These are phyloP conservation scores for Metarhizium anisopliae DNA, from an alignment of 2,329 filamentous ascomycete species.

Conservation along the genomic window DNA sequence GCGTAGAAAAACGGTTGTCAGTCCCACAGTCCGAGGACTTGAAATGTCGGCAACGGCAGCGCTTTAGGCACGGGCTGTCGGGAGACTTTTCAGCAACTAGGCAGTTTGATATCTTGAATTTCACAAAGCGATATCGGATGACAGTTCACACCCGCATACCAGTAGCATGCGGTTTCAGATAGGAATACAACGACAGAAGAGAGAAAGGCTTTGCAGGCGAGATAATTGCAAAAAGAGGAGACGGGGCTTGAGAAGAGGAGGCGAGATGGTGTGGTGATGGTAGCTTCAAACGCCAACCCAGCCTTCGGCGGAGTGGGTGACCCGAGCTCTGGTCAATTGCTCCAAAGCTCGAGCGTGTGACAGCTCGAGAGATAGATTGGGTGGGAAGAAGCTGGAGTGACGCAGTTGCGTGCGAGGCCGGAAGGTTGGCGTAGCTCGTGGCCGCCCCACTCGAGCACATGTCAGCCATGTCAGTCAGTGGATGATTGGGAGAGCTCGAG, in stretches of 20 bases:
- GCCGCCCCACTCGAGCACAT: slow-evolving; percentile 2
- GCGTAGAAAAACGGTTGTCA: background rate
- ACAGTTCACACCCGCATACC: background rate
- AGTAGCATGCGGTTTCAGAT: background rate
- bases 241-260: slow-evolving; percentile 2
- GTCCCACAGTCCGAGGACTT: background rate
- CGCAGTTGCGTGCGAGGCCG: background rate
- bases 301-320: background rate
- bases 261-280: slow-evolving; percentile 3
- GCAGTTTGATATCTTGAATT: background rate
- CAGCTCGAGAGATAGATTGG: background rate
- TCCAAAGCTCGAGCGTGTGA: background rate
- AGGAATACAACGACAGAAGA: background rate
- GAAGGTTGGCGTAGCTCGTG: slow-evolving; percentile 1
- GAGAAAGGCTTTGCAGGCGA: background rate
- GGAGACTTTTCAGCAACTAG: background rate
- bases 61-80: background rate
- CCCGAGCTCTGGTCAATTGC: background rate
- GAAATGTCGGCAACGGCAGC: background rate
- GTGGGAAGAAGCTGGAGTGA: slow-evolving; percentile 1
- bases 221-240: slow-evolving; percentile 2
- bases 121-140: background rate
- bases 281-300: background rate
- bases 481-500: background rate
- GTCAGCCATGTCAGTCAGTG: background rate